These are phyloP conservation scores for Fusarium irregulare DNA, from an alignment of 2,329 filamentous ascomycete species.

Conservation along the genomic window DNA sequence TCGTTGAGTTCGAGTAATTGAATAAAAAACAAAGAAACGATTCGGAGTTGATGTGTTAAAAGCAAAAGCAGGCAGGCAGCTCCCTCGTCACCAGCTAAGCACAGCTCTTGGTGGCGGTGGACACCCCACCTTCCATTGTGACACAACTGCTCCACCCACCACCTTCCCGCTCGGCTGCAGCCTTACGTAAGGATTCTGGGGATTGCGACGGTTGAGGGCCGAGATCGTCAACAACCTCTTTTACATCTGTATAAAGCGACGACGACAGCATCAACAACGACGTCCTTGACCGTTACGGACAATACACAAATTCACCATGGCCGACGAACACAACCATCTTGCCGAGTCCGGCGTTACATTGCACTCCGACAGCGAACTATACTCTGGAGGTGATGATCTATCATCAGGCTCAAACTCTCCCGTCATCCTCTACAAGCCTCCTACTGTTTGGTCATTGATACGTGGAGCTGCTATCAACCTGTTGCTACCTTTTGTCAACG, in stretches of 20 bases:
- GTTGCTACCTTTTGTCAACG: slow-evolving; percentile 95
- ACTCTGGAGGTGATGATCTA: slow-evolving; percentile 73
- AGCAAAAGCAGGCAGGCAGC: slow-evolving; percentile 41
- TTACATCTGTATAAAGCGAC: slow-evolving; percentile 7
- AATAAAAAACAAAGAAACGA: neutral
- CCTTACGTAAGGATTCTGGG: slow-evolving; percentile 45
- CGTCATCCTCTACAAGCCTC: slow-evolving; percentile 87
- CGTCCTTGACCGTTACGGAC: too few species aligned
- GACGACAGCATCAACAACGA: neutral
- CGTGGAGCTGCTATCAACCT: slow-evolving; percentile 95
- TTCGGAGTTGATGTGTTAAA: neutral
- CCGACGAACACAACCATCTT: slow-evolving; percentile 66
- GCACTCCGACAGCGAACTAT: slow-evolving; percentile 85
- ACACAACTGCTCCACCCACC: slow-evolving; percentile 45
- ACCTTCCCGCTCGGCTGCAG: slow-evolving; percentile 32
- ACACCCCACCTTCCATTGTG: slow-evolving; percentile 34
- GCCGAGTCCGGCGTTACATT: slow-evolving; percentile 81
- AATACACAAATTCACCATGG: slow-evolving; percentile 55
- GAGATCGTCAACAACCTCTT: slow-evolving; percentile 42
- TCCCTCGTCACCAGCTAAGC: slow-evolving; percentile 47
- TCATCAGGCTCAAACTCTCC: slow-evolving; percentile 72
- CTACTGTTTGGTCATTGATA: slow-evolving; percentile 85
- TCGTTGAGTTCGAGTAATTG: neutral
- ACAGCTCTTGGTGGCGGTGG: slow-evolving; percentile 44
- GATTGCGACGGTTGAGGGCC: slow-evolving; percentile 21